These are phyloP conservation scores for Pyricularia grisea DNA, from an alignment of 2,329 filamentous ascomycete species.

Conservation along the genomic window DNA sequence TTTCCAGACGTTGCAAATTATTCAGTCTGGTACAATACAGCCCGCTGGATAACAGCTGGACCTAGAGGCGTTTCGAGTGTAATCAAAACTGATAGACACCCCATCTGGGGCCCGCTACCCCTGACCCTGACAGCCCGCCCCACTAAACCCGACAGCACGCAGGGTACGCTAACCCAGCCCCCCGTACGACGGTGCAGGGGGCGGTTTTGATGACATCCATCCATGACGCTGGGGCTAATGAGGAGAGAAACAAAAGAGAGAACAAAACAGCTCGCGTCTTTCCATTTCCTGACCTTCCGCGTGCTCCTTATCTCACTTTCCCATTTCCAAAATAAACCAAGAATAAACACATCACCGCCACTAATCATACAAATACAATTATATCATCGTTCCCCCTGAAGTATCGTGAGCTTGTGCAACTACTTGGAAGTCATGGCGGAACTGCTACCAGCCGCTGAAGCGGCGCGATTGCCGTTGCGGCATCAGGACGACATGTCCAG, in stretches of 20 bases:
- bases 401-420: background rate
- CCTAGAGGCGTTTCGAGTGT: background rate
- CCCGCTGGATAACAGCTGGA: background rate
- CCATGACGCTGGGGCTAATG: background rate
- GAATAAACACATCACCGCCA: background rate
- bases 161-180: background rate
- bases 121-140: background rate
- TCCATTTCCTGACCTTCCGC: background rate
- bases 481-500: constrained; percentile 1
- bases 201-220: background rate
- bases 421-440: background rate
- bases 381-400: background rate
- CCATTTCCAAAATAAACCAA: background rate
- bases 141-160: background rate
- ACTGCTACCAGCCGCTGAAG: background rate
- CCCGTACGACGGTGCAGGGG: background rate
- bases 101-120: background rate
- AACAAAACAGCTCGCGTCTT: background rate
- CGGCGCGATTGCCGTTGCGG: background rate
- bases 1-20: no score
- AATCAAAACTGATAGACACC: background rate
- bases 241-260: background rate
- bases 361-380: background rate
- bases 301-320: background rate
- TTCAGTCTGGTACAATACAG: background rate